Conservation (phyloP, 169 alveolate species). For the Eimeria necatrix region DNA sequence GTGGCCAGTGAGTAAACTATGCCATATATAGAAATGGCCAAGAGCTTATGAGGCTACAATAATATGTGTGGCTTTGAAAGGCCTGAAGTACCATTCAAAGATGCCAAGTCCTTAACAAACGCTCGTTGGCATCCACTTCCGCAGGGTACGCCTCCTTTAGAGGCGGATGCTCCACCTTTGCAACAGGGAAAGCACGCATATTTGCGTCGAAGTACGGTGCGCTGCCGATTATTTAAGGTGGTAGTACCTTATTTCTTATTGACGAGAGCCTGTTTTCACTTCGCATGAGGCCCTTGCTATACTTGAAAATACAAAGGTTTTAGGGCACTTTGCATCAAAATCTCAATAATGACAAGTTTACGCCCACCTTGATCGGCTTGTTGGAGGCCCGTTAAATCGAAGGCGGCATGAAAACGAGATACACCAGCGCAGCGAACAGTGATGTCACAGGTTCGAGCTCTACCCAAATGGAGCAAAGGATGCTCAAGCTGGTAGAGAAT, state of each 20-base stretch:
- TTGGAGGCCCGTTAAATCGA: constrained; percentile 70
- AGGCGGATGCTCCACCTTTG: constrained; percentile 4
- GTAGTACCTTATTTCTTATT: too few species aligned
- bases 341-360: not conserved
- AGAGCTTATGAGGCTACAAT: too few species aligned
- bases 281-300: too few species aligned
- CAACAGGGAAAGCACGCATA: not conserved
- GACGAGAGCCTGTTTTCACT: too few species aligned
- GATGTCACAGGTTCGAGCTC: constrained; percentile 73
- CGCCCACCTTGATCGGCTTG: constrained; percentile 30
- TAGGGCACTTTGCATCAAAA: too few species aligned
- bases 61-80: too few species aligned
- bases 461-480: constrained; percentile 67
- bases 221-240: too few species aligned
- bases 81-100: constrained; percentile 46
- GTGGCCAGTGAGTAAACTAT: too few species aligned
- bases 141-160: not conserved
- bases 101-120: constrained; percentile 69
- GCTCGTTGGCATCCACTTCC: constrained; percentile 22
- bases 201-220: too few species aligned
- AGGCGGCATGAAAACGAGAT: constrained; percentile 74
- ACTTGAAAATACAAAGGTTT: too few species aligned
- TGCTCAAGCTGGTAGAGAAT: constrained; percentile 73
- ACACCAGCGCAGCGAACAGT: constrained; percentile 52
- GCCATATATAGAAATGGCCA: too few species aligned